Evolutionary conservation across 768 basidiomycete genomes (phyloP).

Genomic region (Boletus vermiculosoides): DNA sequence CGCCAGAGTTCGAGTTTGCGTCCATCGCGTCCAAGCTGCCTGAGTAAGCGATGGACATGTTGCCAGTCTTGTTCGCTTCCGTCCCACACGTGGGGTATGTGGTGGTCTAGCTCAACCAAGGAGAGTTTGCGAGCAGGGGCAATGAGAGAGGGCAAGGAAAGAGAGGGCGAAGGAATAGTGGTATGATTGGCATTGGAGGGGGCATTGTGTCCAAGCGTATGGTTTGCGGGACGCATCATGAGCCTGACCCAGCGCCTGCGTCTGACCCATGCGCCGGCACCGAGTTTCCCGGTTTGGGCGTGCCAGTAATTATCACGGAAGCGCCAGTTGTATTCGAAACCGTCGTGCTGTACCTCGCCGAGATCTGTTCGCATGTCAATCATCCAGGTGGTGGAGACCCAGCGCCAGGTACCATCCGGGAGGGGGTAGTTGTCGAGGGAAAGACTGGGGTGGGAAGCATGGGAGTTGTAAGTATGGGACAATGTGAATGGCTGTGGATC

Average conservation of each 20-base stretch:
- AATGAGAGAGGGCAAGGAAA: constrained; percentile 13
- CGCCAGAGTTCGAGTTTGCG: constrained; percentile 76
- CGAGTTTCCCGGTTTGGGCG: constrained; percentile 54
- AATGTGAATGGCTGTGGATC: constrained; percentile 76
- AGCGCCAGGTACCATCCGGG: constrained; percentile 78
- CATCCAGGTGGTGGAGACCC: constrained; percentile 83
- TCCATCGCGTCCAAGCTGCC: constrained; percentile 59
- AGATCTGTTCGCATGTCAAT: constrained; percentile 80
- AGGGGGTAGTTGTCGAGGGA: constrained; percentile 65
- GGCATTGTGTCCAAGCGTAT: constrained; percentile 5
- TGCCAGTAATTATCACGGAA: constrained; percentile 71
- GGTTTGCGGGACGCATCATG: constrained; percentile 68
- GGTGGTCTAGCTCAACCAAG: constrained; percentile 12
- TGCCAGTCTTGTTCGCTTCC: constrained; percentile 62
- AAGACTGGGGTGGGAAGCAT: constrained; percentile 51
- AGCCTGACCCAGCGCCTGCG: constrained; percentile 80
- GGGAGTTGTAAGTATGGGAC: constrained; percentile 41
- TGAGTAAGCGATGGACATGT: constrained; percentile 52
- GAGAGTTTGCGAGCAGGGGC: constrained; percentile 21
- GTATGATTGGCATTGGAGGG: background rate
- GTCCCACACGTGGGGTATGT: constrained; percentile 50
- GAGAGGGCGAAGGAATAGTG: background rate
- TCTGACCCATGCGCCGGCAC: constrained; percentile 72
- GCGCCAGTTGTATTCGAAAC: constrained; percentile 83
- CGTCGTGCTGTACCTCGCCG: constrained; percentile 76